Conservation (phyloP, 192 early-diverging fungal genomes). For the Podila verticillata region DNA sequence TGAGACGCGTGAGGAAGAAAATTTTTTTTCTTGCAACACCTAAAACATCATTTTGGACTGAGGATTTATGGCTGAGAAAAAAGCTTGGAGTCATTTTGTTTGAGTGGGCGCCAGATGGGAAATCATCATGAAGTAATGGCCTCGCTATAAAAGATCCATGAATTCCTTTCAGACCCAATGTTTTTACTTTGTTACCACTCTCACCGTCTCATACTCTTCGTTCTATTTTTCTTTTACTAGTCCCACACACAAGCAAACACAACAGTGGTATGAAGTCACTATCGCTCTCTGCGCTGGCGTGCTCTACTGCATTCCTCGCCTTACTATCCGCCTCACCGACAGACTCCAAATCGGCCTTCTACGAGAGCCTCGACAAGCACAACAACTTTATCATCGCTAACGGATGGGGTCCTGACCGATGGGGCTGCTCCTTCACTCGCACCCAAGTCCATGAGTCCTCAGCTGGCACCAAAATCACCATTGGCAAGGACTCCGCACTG, state of each 20-base stretch:
- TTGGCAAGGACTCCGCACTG: conserved; percentile 25
- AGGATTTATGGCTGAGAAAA: no score
- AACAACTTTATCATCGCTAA: conserved; percentile 43
- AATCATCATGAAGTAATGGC: no score
- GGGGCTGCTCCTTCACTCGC: conserved; percentile 40
- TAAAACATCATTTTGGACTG: no score
- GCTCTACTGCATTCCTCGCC: not conserved
- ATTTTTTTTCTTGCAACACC: not conserved
- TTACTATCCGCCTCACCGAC: not conserved
- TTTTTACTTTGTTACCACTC: not conserved
- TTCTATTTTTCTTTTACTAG: not conserved
- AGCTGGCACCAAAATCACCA: conserved; percentile 20
- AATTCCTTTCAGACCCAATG: no score
- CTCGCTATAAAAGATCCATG: no score
- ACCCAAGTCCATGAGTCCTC: conserved; percentile 28
- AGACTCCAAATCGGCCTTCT: conserved; percentile 2
- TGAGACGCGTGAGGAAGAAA: not conserved
- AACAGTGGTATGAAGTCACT: not conserved
- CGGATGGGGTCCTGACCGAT: conserved; percentile 38
- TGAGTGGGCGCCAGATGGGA: not conserved
- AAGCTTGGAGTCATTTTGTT: not conserved
- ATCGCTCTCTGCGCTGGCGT: not conserved
- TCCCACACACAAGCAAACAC: not conserved
- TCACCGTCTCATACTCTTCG: not conserved
- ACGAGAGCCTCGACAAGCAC: conserved; percentile 18